Evolutionary conservation across 2,329 filamentous ascomycete species (phyloP), one percentile per base, ranked within the genome.

Genomic region (Meredithiella fracta): DNA sequence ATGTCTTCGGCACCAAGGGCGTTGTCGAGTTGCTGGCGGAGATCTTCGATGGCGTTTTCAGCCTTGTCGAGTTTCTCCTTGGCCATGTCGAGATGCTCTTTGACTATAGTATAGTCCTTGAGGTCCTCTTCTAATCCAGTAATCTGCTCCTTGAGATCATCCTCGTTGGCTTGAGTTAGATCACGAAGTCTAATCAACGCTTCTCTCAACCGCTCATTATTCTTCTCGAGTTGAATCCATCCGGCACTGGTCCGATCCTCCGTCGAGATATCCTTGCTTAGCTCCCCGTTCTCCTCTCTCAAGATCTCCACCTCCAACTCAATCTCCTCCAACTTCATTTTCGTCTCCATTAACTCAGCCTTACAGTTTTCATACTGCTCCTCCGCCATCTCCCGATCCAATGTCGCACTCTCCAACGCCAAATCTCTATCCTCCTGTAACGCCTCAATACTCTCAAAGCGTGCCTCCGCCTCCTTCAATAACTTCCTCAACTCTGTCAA

Each of bases 341-440:
- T 86, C 54, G 94, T 67, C 1, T 80, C 76, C 38, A 94, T 86
- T 23, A 94, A 72, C 64, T 98, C 90, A 1, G 79, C 76, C 66
- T 89, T 92, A 53, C 85, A 73, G 17, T 84, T 80, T 62, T 97
- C 92, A 0, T 86, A 84, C 47, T 82, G 88, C 68, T 96, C 91
- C 67, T 98, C 90, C 0, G 92, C 92, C 86, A 97, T 94, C 67
- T 98, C 91, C 47, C 87, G 81, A 65, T 98, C 92, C 25, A 98
- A 72, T 0, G 86, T 84, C 5, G 89, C 88, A 68, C 92, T 79
- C 68, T 98, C 92, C 64, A 96, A 71, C 5, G 85, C 79, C 2
- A 83, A 78, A 29, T 97, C 92, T 66, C 94, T 83, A 61, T 96
- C 89, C 6, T 86, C 85, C 65, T 92, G 84, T 1, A 92, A 72